Conservation (phyloP, 495 filamentous ascomycete species). For the Immersiella caudata region DNA sequence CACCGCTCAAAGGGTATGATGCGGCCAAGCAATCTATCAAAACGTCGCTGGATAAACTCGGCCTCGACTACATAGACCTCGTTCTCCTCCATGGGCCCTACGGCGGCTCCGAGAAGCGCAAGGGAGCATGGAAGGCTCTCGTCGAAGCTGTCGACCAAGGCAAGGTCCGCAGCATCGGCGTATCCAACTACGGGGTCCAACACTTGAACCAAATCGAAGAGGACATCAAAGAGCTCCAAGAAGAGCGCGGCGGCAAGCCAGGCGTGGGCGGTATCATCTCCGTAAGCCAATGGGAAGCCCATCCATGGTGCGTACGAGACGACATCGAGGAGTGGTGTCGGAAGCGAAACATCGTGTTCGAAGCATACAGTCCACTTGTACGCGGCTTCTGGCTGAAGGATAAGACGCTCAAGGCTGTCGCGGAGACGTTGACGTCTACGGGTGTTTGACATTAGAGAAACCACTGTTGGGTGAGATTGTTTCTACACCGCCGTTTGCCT, state of each 20-base stretch:
- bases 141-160: slow-evolving; percentile 66
- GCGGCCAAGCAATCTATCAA: slow-evolving; percentile 53
- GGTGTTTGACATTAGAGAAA: slow-evolving; percentile 79
- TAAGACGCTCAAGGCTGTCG: slow-evolving; percentile 58
- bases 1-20: slow-evolving; percentile 45
- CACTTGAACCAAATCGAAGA: slow-evolving; percentile 73
- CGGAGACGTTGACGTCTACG: too few relatives aligned
- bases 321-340: slow-evolving; percentile 79
- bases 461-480: too few relatives aligned
- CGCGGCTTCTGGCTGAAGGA: slow-evolving; percentile 69
- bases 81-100: slow-evolving; percentile 66
- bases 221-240: slow-evolving; percentile 69
- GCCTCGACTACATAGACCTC: slow-evolving; percentile 65
- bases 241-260: slow-evolving; percentile 53
- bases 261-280: slow-evolving; percentile 75
- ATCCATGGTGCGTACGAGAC: slow-evolving; percentile 79
- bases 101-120: slow-evolving; percentile 57
- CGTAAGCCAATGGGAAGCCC: slow-evolving; percentile 89
- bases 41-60: slow-evolving; percentile 53
- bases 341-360: slow-evolving; percentile 66
- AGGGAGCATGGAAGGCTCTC: slow-evolving; percentile 65
- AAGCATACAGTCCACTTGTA: slow-evolving; percentile 83
- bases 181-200: slow-evolving; percentile 69
- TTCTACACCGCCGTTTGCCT: too few relatives aligned
- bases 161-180: slow-evolving; percentile 65